Evolutionary conservation across 2,329 filamentous ascomycete species (phyloP).

Genomic region (Neonectria coccinea): DNA sequence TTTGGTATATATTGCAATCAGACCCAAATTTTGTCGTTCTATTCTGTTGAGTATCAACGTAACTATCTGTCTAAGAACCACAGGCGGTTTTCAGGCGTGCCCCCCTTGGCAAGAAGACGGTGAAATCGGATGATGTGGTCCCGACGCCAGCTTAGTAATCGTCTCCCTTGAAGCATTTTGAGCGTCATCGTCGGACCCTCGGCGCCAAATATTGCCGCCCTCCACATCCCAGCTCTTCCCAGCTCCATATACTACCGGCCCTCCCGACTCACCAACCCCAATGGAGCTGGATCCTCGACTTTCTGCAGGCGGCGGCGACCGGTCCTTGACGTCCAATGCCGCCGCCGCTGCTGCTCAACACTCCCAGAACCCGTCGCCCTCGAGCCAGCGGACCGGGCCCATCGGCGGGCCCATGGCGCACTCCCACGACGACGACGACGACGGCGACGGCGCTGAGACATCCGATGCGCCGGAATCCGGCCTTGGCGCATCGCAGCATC

Average conservation of each 20-base stretch:
- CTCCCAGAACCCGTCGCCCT: slow-evolving; percentile 36
- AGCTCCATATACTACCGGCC: slow-evolving; percentile 32
- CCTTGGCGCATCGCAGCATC: slow-evolving; percentile 35
- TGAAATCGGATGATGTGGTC: slow-evolving; percentile 22
- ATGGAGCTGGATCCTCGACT: slow-evolving; percentile 53
- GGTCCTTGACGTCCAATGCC: slow-evolving; percentile 29
- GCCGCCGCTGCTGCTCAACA: slow-evolving; percentile 19
- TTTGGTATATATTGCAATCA: slow-evolving; percentile 9
- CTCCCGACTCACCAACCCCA: slow-evolving; percentile 33
- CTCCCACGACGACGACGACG: slow-evolving; percentile 29
- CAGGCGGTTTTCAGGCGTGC: background rate
- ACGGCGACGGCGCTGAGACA: slow-evolving; percentile 38
- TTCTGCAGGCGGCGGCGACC: slow-evolving; percentile 41
- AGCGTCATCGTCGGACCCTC: slow-evolving; percentile 44
- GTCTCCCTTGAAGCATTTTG: slow-evolving; percentile 4
- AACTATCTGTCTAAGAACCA: too few relatives aligned
- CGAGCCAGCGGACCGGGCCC: slow-evolving; percentile 27
- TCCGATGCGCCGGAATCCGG: slow-evolving; percentile 40
- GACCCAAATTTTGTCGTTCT: background rate
- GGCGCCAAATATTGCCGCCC: slow-evolving; percentile 48
- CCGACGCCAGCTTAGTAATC: slow-evolving; percentile 42
- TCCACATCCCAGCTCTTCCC: slow-evolving; percentile 31
- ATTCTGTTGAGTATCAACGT: too few relatives aligned
- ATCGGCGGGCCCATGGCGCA: slow-evolving; percentile 28
- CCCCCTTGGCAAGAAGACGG: slow-evolving; percentile 4